These are phyloP conservation scores for Cadophora luteo-olivacea DNA, from an alignment of 2,329 filamentous ascomycete genomes.

Conservation along the genomic window DNA sequence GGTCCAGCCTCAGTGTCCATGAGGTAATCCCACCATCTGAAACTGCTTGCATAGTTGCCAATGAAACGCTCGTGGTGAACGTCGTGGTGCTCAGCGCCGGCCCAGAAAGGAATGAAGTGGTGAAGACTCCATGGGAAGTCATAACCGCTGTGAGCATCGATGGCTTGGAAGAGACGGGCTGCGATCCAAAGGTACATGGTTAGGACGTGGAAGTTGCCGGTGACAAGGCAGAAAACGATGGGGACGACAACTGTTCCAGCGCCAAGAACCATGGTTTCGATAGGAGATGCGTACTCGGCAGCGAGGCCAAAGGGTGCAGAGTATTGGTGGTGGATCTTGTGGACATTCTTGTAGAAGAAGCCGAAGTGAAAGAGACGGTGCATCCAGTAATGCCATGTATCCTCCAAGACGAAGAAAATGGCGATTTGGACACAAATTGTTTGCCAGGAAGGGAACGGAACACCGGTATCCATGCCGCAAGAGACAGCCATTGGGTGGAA, in stretches of 20 bases:
- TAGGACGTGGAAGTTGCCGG: conserved; percentile 87
- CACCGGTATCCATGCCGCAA: conserved; percentile 85
- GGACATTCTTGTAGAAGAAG: conserved; percentile 92
- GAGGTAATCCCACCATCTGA: conserved; percentile 98
- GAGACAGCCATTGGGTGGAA: conserved; percentile 97
- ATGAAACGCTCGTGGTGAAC: conserved; percentile 98
- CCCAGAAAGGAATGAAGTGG: conserved; percentile 97
- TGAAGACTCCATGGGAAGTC: conserved; percentile 98
- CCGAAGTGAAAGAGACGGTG: conserved; percentile 94
- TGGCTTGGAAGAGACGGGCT: conserved; percentile 92
- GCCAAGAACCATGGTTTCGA: conserved; percentile 94
- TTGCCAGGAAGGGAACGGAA: conserved; percentile 85
- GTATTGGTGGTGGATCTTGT: conserved; percentile 99
- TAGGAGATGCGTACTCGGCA: conserved; percentile 96
- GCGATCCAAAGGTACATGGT: conserved; percentile 99
- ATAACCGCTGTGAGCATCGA: conserved; percentile 96
- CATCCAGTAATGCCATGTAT: conserved; percentile 98
- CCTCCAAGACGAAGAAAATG: conserved; percentile 94
- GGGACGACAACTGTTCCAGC: conserved; percentile 84
- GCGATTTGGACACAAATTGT: conserved; percentile 92
- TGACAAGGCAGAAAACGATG: conserved; percentile 82
- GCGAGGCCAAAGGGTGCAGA: conserved; percentile 96
- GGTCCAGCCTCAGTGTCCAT: conserved; percentile 93
- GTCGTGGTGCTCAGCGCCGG: conserved; percentile 95
- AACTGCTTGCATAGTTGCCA: conserved; percentile 96